These are phyloP conservation scores for Mallotus japonicus DNA, from an alignment of 441 rosid species.

Conservation along the genomic window DNA sequence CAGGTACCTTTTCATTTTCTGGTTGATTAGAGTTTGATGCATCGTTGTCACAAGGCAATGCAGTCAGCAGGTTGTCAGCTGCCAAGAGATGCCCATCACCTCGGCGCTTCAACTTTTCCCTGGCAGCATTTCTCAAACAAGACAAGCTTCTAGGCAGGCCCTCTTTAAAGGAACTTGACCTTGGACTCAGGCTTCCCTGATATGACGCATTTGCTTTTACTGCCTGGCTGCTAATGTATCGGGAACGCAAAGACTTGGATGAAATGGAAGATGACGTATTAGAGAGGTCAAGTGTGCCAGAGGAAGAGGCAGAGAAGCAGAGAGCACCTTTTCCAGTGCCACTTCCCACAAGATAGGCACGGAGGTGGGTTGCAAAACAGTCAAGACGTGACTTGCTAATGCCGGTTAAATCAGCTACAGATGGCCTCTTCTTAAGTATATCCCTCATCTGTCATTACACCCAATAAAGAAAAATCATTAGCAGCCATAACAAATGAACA, in stretches of 20 bases:
- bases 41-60: constrained; percentile 32
- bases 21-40: constrained; percentile 29
- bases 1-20: constrained; percentile 34
- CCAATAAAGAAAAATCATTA: constrained; percentile 6
- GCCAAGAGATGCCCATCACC: constrained; percentile 53
- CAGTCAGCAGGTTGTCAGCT: constrained; percentile 36
- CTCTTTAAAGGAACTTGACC: constrained; percentile 77
- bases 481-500: background rate
- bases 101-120: constrained; percentile 64
- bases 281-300: constrained; percentile 22
- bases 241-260: constrained; percentile 45
- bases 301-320: constrained; percentile 26
- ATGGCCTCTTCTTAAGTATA: constrained; percentile 73
- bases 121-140: constrained; percentile 44
- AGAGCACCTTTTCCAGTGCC: constrained; percentile 31
- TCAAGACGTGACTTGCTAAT: constrained; percentile 79
- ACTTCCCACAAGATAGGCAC: constrained; percentile 70
- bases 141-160: constrained; percentile 48
- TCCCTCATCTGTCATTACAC: constrained; percentile 63
- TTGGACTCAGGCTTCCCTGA: constrained; percentile 78
- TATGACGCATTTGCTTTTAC: constrained; percentile 40
- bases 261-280: constrained; percentile 27
- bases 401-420: constrained; percentile 86
- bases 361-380: constrained; percentile 78
- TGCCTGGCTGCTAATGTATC: constrained; percentile 43